Evolutionary conservation across 2,329 filamentous ascomycete genomes (phyloP).

Genomic region (Neonectria punicea): DNA sequence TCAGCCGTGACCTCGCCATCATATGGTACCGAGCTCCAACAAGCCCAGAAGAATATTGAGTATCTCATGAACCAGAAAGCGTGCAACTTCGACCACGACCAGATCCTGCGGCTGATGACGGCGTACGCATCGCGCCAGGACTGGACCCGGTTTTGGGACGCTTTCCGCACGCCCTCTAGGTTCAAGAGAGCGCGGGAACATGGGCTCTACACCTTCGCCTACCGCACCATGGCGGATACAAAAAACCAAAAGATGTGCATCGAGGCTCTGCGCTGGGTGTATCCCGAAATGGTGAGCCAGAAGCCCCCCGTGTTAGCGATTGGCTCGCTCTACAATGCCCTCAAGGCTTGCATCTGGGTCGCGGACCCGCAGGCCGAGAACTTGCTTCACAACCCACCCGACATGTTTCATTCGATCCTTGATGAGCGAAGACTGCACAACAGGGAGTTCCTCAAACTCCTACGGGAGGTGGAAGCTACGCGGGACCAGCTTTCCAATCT

Average conservation of each 20-base stretch:
- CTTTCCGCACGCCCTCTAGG: conserved; percentile 66
- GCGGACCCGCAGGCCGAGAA: conserved; percentile 62
- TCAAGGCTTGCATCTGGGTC: conserved; percentile 65
- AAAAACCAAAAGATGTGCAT: conserved; percentile 56
- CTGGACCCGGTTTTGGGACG: conserved; percentile 69
- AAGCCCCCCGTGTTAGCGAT: conserved; percentile 57
- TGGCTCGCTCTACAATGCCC: conserved; percentile 55
- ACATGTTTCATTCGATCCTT: conserved; percentile 18
- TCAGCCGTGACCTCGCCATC: conserved; percentile 48
- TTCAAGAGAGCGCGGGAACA: conserved; percentile 59
- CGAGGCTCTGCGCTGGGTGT: conserved; percentile 61
- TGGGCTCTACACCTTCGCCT: conserved; percentile 66
- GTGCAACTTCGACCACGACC: conserved; percentile 52
- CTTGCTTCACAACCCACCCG: conserved; percentile 35
- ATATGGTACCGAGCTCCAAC: conserved; percentile 47
- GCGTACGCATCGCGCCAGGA: conserved; percentile 58
- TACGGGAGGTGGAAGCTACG: conserved; percentile 46
- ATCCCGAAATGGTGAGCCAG: conserved; percentile 70
- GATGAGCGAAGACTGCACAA: conserved; percentile 38
- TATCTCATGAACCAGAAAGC: conserved; percentile 53
- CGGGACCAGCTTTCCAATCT: conserved; percentile 24
- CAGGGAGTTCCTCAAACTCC: conserved; percentile 47
- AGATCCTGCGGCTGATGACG: conserved; percentile 55
- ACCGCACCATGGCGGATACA: conserved; percentile 58
- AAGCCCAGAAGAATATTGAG: conserved; percentile 58